These are phyloP conservation scores for Macadamia tetraphylla DNA, from an alignment of 164 flowering plant genomes.

Conservation along the genomic window DNA sequence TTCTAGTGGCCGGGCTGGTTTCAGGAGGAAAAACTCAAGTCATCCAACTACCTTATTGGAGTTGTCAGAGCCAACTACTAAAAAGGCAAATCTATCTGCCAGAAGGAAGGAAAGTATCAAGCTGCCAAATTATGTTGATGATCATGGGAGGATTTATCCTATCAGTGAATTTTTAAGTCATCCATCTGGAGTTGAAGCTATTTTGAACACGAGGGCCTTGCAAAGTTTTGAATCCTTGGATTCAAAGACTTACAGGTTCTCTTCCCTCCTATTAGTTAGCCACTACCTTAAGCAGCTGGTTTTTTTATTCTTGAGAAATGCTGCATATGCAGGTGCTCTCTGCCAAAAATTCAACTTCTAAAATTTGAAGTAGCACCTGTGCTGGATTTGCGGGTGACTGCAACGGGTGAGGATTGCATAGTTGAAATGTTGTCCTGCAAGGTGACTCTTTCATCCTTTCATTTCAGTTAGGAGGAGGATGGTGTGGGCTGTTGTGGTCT, in stretches of 20 bases:
- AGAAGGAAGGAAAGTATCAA: constrained; percentile 39
- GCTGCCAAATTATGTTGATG: constrained; percentile 38
- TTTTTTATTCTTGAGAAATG: not conserved
- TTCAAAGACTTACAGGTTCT: constrained; percentile 48
- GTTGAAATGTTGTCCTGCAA: constrained; percentile 80
- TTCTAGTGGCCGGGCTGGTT: not conserved
- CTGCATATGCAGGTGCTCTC: constrained; percentile 44
- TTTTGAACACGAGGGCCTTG: constrained; percentile 52
- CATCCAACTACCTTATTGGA: constrained; percentile 19
- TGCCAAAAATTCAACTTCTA: constrained; percentile 46
- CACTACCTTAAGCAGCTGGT: too few relatives aligned
- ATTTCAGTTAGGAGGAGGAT: not conserved
- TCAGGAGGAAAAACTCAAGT: constrained; percentile 25
- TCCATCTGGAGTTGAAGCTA: constrained; percentile 57
- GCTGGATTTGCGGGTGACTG: constrained; percentile 57
- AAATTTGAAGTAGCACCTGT: constrained; percentile 69
- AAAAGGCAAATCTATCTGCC: constrained; percentile 52
- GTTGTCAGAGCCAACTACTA: constrained; percentile 23
- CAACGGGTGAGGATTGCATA: constrained; percentile 51
- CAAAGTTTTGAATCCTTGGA: constrained; percentile 43
- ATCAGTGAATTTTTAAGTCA: constrained; percentile 54
- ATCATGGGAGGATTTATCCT: constrained; percentile 21
- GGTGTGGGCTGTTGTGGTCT: too few relatives aligned
- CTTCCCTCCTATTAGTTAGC: not conserved
- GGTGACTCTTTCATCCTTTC: constrained; percentile 27